phyloP scores from a whole-genome alignment of 139 green algal species.

The Raphidocelis subcapitata region DNA sequence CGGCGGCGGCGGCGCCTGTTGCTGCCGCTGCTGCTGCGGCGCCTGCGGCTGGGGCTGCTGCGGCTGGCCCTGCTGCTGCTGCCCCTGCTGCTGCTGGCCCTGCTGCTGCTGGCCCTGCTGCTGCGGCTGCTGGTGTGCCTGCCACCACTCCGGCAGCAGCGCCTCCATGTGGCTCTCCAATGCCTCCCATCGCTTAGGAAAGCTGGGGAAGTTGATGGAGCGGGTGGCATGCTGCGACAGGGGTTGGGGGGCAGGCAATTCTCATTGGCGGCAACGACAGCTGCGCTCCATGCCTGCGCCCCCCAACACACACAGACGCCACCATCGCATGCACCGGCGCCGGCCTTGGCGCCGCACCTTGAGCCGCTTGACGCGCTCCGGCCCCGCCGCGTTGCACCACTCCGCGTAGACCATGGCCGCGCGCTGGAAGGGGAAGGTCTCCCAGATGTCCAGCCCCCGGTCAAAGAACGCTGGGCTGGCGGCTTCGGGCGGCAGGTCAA shows the following conservation, averaged over 20 bases:
- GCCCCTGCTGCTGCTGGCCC: background rate
- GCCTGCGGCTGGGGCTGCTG: background rate
- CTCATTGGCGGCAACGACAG: too few relatives aligned
- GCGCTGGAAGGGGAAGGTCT: slow-evolving; percentile 51
- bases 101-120: background rate
- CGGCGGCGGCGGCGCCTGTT: slow-evolving; percentile 1
- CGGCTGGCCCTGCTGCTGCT: background rate
- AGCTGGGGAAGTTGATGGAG: slow-evolving; percentile 28
- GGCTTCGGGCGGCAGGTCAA: slow-evolving; percentile 14
- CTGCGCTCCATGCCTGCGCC: too few relatives aligned
- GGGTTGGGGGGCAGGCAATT: too few relatives aligned
- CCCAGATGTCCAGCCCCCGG: slow-evolving; percentile 1
- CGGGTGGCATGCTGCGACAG: background rate
- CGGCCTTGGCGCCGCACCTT: background rate
- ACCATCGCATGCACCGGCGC: background rate
- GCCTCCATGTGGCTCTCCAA: slow-evolving; percentile 22
- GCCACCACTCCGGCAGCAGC: background rate
- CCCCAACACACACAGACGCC: too few relatives aligned
- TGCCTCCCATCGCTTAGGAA: slow-evolving; percentile 15
- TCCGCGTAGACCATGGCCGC: slow-evolving; percentile 41
- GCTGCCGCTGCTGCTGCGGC: background rate
- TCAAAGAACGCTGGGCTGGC: slow-evolving; percentile 16
- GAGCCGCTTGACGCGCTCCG: slow-evolving; percentile 7
- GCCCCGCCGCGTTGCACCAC: slow-evolving; percentile 37
- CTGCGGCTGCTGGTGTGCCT: background rate